phyloP scores from a whole-genome alignment of 179 eudicot species.

The Drosera spatulata region DNA sequence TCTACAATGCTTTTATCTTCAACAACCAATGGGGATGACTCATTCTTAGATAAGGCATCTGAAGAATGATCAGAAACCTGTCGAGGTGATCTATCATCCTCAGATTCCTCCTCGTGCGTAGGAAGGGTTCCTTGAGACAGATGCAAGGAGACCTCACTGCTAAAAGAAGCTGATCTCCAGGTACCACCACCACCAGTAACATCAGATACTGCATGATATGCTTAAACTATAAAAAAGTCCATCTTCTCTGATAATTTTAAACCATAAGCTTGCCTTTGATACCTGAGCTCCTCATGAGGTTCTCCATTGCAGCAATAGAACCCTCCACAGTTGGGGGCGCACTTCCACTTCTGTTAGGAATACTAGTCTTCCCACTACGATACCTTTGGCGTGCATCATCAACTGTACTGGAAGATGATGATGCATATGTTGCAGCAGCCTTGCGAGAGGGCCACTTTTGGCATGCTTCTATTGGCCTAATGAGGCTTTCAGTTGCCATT shows the following conservation, averaged over 20 bases:
- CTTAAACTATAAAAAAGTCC: background rate
- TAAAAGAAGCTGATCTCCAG: conserved; percentile 29
- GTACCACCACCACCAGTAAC: conserved; percentile 10
- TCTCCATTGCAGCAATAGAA: conserved; percentile 40
- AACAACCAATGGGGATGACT: background rate
- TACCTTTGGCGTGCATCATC: conserved; percentile 32
- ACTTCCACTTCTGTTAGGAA: conserved; percentile 59
- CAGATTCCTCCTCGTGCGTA: conserved; percentile 54
- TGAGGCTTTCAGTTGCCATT: conserved; percentile 70
- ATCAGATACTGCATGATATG: background rate
- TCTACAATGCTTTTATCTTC: background rate
- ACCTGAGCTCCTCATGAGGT: conserved; percentile 26
- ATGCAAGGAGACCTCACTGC: conserved; percentile 25
- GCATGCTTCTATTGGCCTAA: conserved; percentile 42
- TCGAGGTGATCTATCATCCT: conserved; percentile 42
- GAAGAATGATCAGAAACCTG: conserved; percentile 23
- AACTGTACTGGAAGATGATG: conserved; percentile 24
- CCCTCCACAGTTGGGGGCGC: conserved; percentile 72
- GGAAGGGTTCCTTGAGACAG: conserved; percentile 35
- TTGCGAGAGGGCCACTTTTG: conserved; percentile 42
- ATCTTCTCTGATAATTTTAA: background rate
- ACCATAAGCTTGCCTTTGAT: conserved; percentile 7
- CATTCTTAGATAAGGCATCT: conserved; percentile 19
- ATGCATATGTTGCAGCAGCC: conserved; percentile 22
- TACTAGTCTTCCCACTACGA: conserved; percentile 17